These are phyloP conservation scores for Arthrocladium fulminans DNA, from an alignment of 2,329 filamentous ascomycete species.

Conservation along the genomic window DNA sequence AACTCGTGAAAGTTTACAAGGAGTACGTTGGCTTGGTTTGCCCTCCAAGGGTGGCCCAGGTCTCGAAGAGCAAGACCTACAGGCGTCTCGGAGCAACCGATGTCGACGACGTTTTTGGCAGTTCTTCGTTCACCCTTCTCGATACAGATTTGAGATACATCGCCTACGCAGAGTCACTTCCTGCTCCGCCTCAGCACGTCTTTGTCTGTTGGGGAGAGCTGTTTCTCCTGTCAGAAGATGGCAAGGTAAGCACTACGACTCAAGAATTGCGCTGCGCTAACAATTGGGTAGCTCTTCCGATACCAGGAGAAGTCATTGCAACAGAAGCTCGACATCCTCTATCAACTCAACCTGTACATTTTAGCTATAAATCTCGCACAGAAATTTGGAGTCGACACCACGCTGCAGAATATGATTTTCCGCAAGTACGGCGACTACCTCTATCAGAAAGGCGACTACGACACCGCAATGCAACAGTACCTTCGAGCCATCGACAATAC, in stretches of 20 bases:
- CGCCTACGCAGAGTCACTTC: constrained; percentile 76
- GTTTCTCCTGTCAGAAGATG: constrained; percentile 82
- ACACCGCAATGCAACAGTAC: constrained; percentile 98
- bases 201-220: constrained; percentile 87
- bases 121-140: constrained; percentile 81
- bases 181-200: constrained; percentile 68
- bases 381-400: constrained; percentile 68
- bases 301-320: constrained; percentile 88
- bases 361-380: constrained; percentile 87
- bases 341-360: constrained; percentile 85
- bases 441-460: constrained; percentile 91
- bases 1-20: constrained; percentile 64
- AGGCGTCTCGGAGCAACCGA: constrained; percentile 64
- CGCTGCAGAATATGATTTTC: constrained; percentile 85
- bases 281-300: constrained; percentile 56
- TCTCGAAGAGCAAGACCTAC: constrained; percentile 51
- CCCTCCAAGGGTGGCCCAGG: constrained; percentile 54
- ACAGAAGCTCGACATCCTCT: constrained; percentile 86
- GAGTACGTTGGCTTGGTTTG: constrained; percentile 85
- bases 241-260: constrained; percentile 56
- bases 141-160: constrained; percentile 86
- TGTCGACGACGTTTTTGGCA: constrained; percentile 72
- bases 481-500: constrained; percentile 92
- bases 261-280: constrained; percentile 14
- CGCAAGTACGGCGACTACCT: constrained; percentile 88